Base-by-base conservation (phyloP, 75 land plant species). In the Larix kaempferi region DNA sequence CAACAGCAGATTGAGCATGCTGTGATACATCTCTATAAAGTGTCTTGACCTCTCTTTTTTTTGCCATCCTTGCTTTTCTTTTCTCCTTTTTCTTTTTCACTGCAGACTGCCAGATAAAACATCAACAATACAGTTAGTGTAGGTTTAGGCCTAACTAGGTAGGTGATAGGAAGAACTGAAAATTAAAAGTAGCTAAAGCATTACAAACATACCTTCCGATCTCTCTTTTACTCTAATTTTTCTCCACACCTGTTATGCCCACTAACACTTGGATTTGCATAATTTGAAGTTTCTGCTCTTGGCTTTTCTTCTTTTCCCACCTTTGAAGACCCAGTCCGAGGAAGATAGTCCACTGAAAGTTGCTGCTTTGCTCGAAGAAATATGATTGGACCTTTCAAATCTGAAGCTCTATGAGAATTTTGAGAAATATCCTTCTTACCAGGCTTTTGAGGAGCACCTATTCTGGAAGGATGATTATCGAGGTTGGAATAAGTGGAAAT, bases 391-490 rank as follows among this genome's bases (percentile, higher is more conserved):
- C 44, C 80, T 3, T 56, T 78, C 52, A 29, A 33, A 78, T 23
- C 71, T 33, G 78, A 59, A 52, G 74, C 78, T 15, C 66, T 76
- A 76, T 82, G 29, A 13, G 78, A 49, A 71, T 69, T 72, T 74
- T 83, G 85, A 73, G 80, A 74, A 56, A 84, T 29, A 44, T 81
- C 83, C 86, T 82, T 86, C 67, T 67, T 88, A 44, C 88, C 84
- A 19, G 84, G 75, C 39, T 76, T 85, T 56, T 52, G 85, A 29
- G 92, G 97, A 52, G 89, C 91, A 61, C 49, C 76, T 27, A 97
- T 97, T 83, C 85, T 94, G n/a, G 88, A 90, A 72, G 99, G 99
- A 74, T 97, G 99, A 78, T 97, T 94, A 69, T 97, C 98, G 64
- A 97, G 81, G 75, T 88, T 97, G 58, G 99, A 97, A 74, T 86